These are phyloP conservation scores for Colletotrichum paranaense DNA, from an alignment of 2,329 filamentous ascomycete species.

Conservation along the genomic window DNA sequence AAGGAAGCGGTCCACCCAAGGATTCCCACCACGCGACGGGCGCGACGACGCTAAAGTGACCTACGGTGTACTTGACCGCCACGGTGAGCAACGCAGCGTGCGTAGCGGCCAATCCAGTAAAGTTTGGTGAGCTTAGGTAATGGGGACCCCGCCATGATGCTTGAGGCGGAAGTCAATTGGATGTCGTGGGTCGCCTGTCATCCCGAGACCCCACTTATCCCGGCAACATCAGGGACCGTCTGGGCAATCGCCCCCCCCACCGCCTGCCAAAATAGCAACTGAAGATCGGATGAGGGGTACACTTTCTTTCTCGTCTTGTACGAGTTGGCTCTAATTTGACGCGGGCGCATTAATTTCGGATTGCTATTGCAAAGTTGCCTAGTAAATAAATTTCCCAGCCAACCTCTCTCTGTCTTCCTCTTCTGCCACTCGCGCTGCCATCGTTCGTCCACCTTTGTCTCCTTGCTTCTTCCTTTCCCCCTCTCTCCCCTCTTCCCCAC, in stretches of 20 bases:
- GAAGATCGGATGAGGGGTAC: constrained; percentile 34
- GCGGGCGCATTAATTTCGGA: constrained; percentile 4
- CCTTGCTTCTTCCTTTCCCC: background rate
- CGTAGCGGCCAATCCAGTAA: background rate
- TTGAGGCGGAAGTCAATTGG: background rate
- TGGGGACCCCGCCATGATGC: background rate
- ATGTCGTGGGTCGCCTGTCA: constrained; percentile 17
- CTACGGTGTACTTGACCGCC: constrained; percentile 4
- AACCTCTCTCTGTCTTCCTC: background rate
- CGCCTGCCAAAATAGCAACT: constrained; percentile 19
- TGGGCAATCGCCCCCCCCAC: background rate
- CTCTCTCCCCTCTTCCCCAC: background rate
- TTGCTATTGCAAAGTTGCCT: background rate
- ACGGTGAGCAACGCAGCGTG: background rate
- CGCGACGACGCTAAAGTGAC: constrained; percentile 11
- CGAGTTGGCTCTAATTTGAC: constrained; percentile 24
- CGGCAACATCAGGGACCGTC: background rate
- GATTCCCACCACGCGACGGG: constrained; percentile 1
- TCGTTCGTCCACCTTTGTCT: background rate
- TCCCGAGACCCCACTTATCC: constrained; percentile 5
- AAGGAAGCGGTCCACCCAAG: constrained; percentile 5
- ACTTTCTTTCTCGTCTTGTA: background rate
- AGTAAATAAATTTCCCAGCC: background rate
- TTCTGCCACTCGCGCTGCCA: background rate
- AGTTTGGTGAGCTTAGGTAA: background rate